Base-by-base conservation (phyloP, 2,329 filamentous ascomycete genomes). In the Fusarium mexicanum region DNA sequence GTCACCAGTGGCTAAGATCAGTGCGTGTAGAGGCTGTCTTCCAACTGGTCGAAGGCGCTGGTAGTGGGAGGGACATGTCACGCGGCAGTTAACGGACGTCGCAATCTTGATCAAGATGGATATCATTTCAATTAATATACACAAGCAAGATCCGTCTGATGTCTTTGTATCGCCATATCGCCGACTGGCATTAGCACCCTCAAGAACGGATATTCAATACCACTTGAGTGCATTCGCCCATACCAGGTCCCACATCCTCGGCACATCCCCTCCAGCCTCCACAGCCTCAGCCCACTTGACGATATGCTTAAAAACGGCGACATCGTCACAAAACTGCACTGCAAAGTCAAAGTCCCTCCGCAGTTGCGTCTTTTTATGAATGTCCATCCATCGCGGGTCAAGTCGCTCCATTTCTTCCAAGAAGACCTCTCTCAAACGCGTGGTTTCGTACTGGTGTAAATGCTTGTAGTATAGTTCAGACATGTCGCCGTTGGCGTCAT, bases 361-460 rank as follows among this genome's bases (percentile, higher is more conserved):
- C 1, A 58, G 2, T 17, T 67, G 63, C 5, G 53, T 68, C 18
- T 33, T 24, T 22, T 64, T 58, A 17, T 70, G 72, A 5, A 72
- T 51, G 2, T 40, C 14, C n/a, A 66, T 40, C 83, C 84, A 85
- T 16, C 70, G 72, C 1, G 80, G 80, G n/a, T 79, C 66, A 10
- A 81, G 68, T 46, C 76, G 69, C 26, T 71, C 61, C 80, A 86
- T 80, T 33, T 79, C 75, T 1, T 76, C n/a, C 3, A 68, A 9
- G 17, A 63, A 85, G 12, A 82, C 64, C 31, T 75, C 71, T 3
- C 82, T 76, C 53, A 85, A 66, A 18, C 73, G 74, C 1, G 84
- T 85, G 44, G 79, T 67, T 69, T 86, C 83, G 55, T 83, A 84
- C 35, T 85, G 80, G 69, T 81, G 77, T 31, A 82, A 29, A 64